These are phyloP conservation scores for Trichoderma asperelloides DNA, from an alignment of 495 filamentous ascomycete genomes.

Conservation along the genomic window DNA sequence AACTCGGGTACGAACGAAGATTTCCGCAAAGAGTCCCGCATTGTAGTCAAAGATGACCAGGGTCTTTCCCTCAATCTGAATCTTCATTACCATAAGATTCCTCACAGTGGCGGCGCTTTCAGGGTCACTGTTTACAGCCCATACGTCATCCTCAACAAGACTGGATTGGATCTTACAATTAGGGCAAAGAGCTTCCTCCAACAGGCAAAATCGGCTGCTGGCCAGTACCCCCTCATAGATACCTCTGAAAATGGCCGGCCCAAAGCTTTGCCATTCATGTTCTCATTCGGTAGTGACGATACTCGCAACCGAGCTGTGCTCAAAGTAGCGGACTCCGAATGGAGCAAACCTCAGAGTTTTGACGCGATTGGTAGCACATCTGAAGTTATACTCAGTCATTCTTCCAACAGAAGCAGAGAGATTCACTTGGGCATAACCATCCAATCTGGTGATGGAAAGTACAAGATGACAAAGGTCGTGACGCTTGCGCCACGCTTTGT, in stretches of 20 bases:
- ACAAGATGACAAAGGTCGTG: slow-evolving; percentile 90
- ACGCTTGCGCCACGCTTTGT: slow-evolving; percentile 91
- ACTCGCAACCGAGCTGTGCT: slow-evolving; percentile 79
- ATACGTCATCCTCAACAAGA: slow-evolving; percentile 92
- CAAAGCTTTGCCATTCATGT: slow-evolving; percentile 89
- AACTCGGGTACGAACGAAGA: slow-evolving; percentile 84
- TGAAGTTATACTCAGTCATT: slow-evolving; percentile 71
- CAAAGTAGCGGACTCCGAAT: slow-evolving; percentile 77
- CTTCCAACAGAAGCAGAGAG: slow-evolving; percentile 55
- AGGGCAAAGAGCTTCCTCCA: slow-evolving; percentile 83
- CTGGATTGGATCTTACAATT: slow-evolving; percentile 79
- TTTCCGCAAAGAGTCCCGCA: slow-evolving; percentile 68
- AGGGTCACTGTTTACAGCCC: slow-evolving; percentile 88
- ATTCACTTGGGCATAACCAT: slow-evolving; percentile 86
- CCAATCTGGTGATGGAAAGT: slow-evolving; percentile 88
- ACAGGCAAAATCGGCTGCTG: slow-evolving; percentile 69
- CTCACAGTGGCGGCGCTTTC: slow-evolving; percentile 91
- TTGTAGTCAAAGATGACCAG: slow-evolving; percentile 76
- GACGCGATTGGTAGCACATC: slow-evolving; percentile 93
- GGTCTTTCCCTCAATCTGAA: slow-evolving; percentile 70
- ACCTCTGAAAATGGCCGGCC: slow-evolving; percentile 32
- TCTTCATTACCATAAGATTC: slow-evolving; percentile 88
- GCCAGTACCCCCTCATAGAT: slow-evolving; percentile 49
- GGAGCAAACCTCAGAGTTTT: slow-evolving; percentile 97
- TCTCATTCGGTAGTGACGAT: slow-evolving; percentile 80